Base-by-base conservation (phyloP, 2,329 filamentous ascomycete genomes). In the Tolypocladium ophioglossoides region DNA sequence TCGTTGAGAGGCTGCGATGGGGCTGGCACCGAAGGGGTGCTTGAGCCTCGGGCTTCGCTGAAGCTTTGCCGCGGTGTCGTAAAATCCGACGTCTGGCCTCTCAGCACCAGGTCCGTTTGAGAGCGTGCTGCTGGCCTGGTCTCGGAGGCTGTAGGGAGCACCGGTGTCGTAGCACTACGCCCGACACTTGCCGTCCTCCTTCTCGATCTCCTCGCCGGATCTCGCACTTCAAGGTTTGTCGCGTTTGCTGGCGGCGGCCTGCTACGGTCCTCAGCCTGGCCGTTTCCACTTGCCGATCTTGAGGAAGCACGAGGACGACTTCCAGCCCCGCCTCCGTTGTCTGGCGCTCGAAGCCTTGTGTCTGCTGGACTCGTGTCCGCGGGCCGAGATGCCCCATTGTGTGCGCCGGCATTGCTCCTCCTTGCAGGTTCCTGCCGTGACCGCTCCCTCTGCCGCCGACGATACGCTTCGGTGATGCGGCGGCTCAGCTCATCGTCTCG, bases 401-500 rank as follows among this genome's bases (percentile, higher is more conserved):
- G 61, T 10, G 61, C 61, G 51, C 56, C 66, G n/a, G 64, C 65
- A 61, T 72, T 72, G 57, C 69, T 76, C 56, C 75, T 74, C 61
- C 74, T 71, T 12, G 69, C 67, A 22, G 72, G 63, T 62, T 79
- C 76, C 40, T 72, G 71, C 14, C 79, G 75, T n/a, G 75, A 66
- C 56, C 81, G 73, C 57, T 85, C 83, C 46, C 78, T 80, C 64
- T 95, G 89, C 34, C 89, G 79, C 57, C 89, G 80, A 55, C 89
- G 78, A 64, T 95, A 96, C 2, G 90, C 90, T 63, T 95, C 89
- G 2, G 91, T 91, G 62, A 97, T 96, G 56, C 87, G 84, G 64
- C 92, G 87, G 59, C 89, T 95, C 18, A 97, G 82, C 64, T 95
- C 89, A 63, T 96, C 91, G 65, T 96, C 90, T 63, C 91, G 88